phyloP scores from a whole-genome alignment of 163 green algal genomes.

The Chlorella variabilis region DNA sequence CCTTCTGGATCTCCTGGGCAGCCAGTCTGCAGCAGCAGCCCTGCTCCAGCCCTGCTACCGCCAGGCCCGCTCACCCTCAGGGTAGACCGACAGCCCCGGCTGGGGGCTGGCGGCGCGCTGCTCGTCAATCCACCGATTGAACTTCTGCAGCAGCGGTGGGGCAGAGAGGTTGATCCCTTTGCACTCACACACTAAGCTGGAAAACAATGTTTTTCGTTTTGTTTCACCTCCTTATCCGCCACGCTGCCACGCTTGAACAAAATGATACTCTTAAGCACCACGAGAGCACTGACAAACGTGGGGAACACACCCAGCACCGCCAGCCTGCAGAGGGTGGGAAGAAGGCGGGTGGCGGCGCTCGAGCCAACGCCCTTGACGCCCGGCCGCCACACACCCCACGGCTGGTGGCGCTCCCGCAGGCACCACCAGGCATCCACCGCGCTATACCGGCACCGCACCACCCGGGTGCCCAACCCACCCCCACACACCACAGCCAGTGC shows the following conservation, averaged over 20 bases:
- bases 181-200: no score
- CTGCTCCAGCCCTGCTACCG: not conserved
- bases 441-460: no score
- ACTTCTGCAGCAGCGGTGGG: conserved; percentile 58
- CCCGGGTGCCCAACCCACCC: no score
- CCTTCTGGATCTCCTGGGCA: no score
- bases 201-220: no score
- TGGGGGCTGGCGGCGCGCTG: conserved; percentile 62
- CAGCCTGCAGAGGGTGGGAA: conserved; percentile 48
- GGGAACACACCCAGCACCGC: conserved; percentile 81
- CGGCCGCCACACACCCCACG: no score
- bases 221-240: conserved; percentile 72
- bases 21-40: not conserved
- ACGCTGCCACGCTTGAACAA: conserved; percentile 79
- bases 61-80: conserved; percentile 69
- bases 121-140: conserved; percentile 86
- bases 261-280: conserved; percentile 65
- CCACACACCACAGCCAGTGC: not conserved
- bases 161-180: no score
- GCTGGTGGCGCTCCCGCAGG: no score
- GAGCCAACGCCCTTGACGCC: no score
- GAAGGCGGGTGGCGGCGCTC: no score
- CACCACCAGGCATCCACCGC: no score
- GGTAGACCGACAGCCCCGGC: conserved; percentile 80
- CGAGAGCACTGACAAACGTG: conserved; percentile 76